phyloP scores from a whole-genome alignment of 1,284 basidiomycete genomes.

The Rhodofomes roseus region DNA sequence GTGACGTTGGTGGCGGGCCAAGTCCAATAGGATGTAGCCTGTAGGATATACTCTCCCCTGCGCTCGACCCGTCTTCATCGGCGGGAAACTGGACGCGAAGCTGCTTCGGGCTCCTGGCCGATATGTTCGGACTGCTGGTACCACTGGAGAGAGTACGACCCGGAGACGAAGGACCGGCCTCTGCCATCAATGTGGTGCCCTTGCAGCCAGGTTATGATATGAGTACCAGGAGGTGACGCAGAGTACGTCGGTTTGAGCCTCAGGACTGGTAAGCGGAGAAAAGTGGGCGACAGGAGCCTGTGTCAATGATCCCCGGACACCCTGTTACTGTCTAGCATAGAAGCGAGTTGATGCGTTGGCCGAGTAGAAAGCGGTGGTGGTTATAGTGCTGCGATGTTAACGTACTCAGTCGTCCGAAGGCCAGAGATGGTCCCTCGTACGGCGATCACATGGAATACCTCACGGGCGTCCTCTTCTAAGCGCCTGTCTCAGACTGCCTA shows the following conservation, averaged over 20 bases:
- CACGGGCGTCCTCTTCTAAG: too few species aligned
- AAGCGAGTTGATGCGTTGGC: too few species aligned
- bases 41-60: slow-evolving; percentile 12
- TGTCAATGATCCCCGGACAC: too few species aligned
- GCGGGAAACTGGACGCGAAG: slow-evolving; percentile 27
- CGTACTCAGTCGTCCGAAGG: too few species aligned
- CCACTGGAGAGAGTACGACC: slow-evolving; percentile 11
- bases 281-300: too few species aligned
- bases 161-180: slow-evolving; percentile 27
- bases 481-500: too few species aligned
- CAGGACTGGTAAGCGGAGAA: neutral
- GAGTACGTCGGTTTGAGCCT: neutral
- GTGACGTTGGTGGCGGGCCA: slow-evolving; percentile 23
- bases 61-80: slow-evolving; percentile 12
- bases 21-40: slow-evolving; percentile 20
- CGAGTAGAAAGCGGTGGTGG: too few species aligned
- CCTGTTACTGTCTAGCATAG: too few species aligned
- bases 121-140: slow-evolving; percentile 9
- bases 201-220: neutral
- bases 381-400: too few species aligned
- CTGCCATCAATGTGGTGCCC: slow-evolving; percentile 21
- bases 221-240: neutral
- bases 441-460: too few species aligned
- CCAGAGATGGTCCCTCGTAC: too few species aligned
- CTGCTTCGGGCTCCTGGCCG: slow-evolving; percentile 16